These are phyloP conservation scores for Circinella minor DNA, from an alignment of 371 early-diverging fungal genomes.

Conservation along the genomic window DNA sequence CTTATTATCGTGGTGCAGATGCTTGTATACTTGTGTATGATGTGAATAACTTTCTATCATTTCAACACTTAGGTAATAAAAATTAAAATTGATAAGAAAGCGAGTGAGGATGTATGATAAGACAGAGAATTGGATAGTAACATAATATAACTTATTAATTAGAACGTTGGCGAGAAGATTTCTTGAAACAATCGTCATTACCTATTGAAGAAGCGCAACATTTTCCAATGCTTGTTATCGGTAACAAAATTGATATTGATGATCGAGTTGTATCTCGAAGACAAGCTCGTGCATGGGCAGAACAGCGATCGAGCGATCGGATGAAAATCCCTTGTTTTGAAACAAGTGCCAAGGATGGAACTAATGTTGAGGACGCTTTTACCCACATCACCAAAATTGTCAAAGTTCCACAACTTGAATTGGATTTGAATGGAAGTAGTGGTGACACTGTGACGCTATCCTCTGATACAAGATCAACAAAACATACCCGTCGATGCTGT, in stretches of 20 bases:
- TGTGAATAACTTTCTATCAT: slow-evolving; percentile 81
- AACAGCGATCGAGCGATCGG: slow-evolving; percentile 38
- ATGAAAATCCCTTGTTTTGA: slow-evolving; percentile 84
- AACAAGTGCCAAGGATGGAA: slow-evolving; percentile 90
- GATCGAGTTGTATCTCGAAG: slow-evolving; percentile 78
- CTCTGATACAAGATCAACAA: slow-evolving; percentile 10
- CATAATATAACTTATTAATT: slow-evolving; percentile 13
- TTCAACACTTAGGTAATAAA: slow-evolving; percentile 47
- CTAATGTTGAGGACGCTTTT: slow-evolving; percentile 86
- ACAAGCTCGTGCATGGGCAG: slow-evolving; percentile 63
- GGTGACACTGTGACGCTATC: slow-evolving; percentile 27
- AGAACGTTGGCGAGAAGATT: slow-evolving; percentile 91
- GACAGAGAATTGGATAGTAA: too few relatives aligned
- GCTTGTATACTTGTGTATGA: slow-evolving; percentile 95
- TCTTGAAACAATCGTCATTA: slow-evolving; percentile 61
- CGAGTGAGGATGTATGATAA: too few relatives aligned
- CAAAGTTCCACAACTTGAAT: slow-evolving; percentile 55
- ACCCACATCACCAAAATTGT: slow-evolving; percentile 73
- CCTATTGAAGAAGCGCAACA: slow-evolving; percentile 26
- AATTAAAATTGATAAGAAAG: slow-evolving; percentile 73
- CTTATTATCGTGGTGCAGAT: slow-evolving; percentile 96
- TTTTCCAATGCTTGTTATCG: slow-evolving; percentile 31
- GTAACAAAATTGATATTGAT: slow-evolving; percentile 30
- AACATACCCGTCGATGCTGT: slow-evolving; percentile 7
- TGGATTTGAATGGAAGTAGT: slow-evolving; percentile 45